Evolutionary conservation across 345 rosid species (phyloP).

Genomic region (Cardiospermum halicacabum): DNA sequence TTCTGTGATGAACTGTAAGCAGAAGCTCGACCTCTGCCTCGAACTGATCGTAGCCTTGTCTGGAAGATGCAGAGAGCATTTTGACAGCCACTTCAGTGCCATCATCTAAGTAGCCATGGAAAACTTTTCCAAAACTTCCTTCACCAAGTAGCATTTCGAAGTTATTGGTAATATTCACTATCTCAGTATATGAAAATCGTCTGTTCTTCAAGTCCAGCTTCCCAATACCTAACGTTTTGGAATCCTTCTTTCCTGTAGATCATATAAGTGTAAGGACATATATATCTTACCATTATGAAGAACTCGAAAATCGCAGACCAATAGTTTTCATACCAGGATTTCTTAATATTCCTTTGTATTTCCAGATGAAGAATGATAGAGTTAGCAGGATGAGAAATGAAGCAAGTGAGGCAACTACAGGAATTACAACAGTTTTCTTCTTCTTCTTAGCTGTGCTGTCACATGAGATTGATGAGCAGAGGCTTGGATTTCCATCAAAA

Average conservation of each 20-base stretch:
- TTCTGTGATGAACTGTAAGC: conserved; percentile 39
- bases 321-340: conserved; percentile 7
- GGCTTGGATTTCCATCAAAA: conserved; percentile 23
- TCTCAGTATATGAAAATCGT: conserved; percentile 20
- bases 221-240: neutral
- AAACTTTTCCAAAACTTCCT: conserved; percentile 39
- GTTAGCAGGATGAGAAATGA: conserved; percentile 1
- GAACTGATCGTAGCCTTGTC: conserved; percentile 35
- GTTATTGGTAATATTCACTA: conserved; percentile 29
- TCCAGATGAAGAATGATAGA: conserved; percentile 7
- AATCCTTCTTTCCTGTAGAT: neutral
- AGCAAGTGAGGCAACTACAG: conserved; percentile 13
- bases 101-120: conserved; percentile 22
- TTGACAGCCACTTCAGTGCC: conserved; percentile 35
- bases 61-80: conserved; percentile 29
- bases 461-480: conserved; percentile 20
- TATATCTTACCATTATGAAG: neutral
- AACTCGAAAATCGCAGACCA: neutral
- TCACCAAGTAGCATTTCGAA: conserved; percentile 30
- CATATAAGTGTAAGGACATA: neutral
- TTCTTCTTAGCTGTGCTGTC: neutral
- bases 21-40: conserved; percentile 35
- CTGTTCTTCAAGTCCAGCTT: conserved; percentile 12
- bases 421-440: conserved; percentile 9
- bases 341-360: conserved; percentile 4